Base-by-base conservation (phyloP, 2,329 filamentous ascomycete genomes). In the Colletotrichum viniferum region DNA sequence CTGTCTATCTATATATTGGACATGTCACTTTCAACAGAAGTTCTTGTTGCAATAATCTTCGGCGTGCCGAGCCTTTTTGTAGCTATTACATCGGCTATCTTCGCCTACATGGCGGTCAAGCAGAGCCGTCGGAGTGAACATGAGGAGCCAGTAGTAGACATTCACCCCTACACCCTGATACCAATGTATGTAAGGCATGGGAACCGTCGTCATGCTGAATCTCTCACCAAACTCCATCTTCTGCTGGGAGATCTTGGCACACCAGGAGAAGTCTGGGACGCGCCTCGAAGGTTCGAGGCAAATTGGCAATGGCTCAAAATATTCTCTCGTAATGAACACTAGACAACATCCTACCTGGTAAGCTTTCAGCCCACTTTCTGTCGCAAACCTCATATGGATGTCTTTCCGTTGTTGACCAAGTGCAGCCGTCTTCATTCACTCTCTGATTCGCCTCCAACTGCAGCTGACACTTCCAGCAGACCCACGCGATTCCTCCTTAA, bases 101-200 rank as follows among this genome's bases (percentile, higher is more conserved):
- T 43, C 16, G 16, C 38, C 38, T 43, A 43, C 8, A 43, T 43
- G 38, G 4, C 38, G 7, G 16, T 43, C 7, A 43, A n/a, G 7
- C 38, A 43, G 4, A 43, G 38, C 18, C 38, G 38, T 43, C 38
- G 4, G 4, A 43, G 16, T 43, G 7, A n/a, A 4, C 38, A 0
- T n/a, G 2, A 0, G 2, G 38, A 5, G 38, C 8, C 16, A 18
- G 4, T 0, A 10, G 16, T 0, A 10, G 8, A 5, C 16, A 18
- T 9, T 1, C 2, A n/a, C 4, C 38, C 38, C 38, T 18, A 43
- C 18, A 2, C 36, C 4, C 38, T 43, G 4, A n/a, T 43, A 9
- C 38, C 38, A n/a, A 18, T 43, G 16, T 43, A 43, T 5, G 38
- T 2, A 8, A 10, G 16, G 16, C 38, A n/a, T 10, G 38, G 18